These are phyloP conservation scores for Grosmannia huntii DNA, from an alignment of 2,329 filamentous ascomycete genomes.

Conservation along the genomic window DNA sequence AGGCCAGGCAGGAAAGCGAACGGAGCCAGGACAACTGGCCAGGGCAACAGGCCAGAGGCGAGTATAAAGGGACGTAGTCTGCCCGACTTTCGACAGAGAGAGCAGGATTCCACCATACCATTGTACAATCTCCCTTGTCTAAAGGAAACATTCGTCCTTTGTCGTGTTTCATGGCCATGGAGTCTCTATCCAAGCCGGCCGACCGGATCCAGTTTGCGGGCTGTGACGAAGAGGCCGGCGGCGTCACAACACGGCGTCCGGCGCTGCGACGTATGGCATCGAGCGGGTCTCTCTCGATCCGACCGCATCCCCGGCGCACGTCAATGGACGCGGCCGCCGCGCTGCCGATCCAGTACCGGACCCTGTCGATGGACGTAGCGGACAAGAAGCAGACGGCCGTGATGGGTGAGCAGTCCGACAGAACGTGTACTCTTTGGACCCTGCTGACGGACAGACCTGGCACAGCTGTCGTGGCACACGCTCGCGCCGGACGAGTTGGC, in stretches of 20 bases:
- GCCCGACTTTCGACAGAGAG: neutral
- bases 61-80: neutral
- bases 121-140: neutral
- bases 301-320: conserved; percentile 14
- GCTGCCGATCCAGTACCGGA: conserved; percentile 42
- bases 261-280: conserved; percentile 5
- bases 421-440: neutral
- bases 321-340: conserved; percentile 27
- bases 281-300: conserved; percentile 9
- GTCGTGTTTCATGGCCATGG: no score
- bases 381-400: conserved; percentile 22
- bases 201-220: conserved; percentile 7
- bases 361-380: conserved; percentile 42
- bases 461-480: conserved; percentile 55
- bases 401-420: neutral
- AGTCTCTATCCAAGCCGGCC: neutral
- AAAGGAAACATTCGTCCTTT: no score
- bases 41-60: no score
- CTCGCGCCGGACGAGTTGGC: conserved; percentile 45
- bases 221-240: conserved; percentile 6
- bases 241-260: no score
- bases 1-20: neutral
- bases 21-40: no score
- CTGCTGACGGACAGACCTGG: conserved; percentile 32
- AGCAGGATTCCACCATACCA: neutral